phyloP scores from a whole-genome alignment of 495 filamentous ascomycete species.

The Trichoderma reesei region DNA sequence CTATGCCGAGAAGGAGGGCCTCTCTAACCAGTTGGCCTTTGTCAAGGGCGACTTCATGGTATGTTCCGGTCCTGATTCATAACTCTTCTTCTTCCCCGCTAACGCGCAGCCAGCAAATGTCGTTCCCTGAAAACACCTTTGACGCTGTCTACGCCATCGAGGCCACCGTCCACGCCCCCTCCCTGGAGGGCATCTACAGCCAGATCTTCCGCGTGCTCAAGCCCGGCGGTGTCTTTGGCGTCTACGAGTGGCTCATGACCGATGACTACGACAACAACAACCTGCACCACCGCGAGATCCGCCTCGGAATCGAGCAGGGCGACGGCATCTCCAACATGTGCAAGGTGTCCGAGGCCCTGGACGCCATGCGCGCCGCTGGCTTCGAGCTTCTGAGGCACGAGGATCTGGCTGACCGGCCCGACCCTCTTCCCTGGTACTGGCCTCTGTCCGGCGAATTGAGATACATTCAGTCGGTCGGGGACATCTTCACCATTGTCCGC shows the following conservation, averaged over 20 bases:
- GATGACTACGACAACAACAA: constrained; percentile 89
- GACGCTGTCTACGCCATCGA: constrained; percentile 98
- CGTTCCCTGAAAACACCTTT: constrained; percentile 81
- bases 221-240: constrained; percentile 91
- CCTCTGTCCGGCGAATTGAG: constrained; percentile 71
- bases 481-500: constrained; percentile 74
- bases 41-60: constrained; percentile 98
- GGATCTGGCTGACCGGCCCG: constrained; percentile 76
- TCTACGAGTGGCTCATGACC: constrained; percentile 99
- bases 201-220: constrained; percentile 94
- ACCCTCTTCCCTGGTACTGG: constrained; percentile 88
- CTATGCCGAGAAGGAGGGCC: constrained; percentile 73
- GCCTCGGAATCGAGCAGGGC: constrained; percentile 91
- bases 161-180: constrained; percentile 91
- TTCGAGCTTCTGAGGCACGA: constrained; percentile 81
- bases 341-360: constrained; percentile 68
- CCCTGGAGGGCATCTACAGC: constrained; percentile 86
- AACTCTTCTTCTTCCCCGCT: too few relatives aligned
- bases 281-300: constrained; percentile 77
- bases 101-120: constrained; percentile 65
- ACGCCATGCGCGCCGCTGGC: constrained; percentile 80
- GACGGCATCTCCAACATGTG: constrained; percentile 98
- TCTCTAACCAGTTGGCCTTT: constrained; percentile 74
- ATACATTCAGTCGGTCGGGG: constrained; percentile 69
- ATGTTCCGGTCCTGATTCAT: constrained; percentile 13